Conservation (phyloP, 2,329 filamentous ascomycete genomes). For the Epichloe sylvatica region DNA sequence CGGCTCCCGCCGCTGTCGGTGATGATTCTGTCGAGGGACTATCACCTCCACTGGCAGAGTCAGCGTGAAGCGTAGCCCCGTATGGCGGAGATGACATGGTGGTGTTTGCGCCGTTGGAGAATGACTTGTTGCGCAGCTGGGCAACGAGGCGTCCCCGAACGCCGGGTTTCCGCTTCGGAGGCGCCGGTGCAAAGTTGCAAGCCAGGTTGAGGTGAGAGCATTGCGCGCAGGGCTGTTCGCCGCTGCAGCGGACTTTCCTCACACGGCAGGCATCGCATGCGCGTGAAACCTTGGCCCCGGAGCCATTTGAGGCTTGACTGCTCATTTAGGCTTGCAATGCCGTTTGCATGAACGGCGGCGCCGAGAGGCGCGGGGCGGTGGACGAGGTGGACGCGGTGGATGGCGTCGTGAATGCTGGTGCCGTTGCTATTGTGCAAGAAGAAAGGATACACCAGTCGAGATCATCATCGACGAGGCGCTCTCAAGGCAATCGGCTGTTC, state of each 20-base stretch:
- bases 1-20: background rate
- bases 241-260: constrained; percentile 25
- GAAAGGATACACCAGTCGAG: background rate
- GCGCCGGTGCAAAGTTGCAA: constrained; percentile 20
- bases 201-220: constrained; percentile 22
- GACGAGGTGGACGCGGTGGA: background rate
- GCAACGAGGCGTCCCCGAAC: constrained; percentile 22
- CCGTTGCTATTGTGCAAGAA: background rate
- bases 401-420: background rate
- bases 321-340: constrained; percentile 4
- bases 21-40: constrained; percentile 7
- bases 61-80: background rate
- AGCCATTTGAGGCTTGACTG: constrained; percentile 1
- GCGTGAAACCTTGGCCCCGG: constrained; percentile 10
- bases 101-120: background rate
- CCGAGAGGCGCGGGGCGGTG: background rate
- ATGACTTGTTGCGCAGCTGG: constrained; percentile 18
- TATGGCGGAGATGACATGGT: constrained; percentile 2
- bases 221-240: constrained; percentile 20
- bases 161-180: constrained; percentile 21
- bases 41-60: constrained; percentile 2
- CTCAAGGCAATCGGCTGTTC: background rate
- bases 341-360: background rate
- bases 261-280: constrained; percentile 26
- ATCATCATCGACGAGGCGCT: constrained; percentile 1